phyloP scores from a whole-genome alignment of 306 rosid genomes.

The Vachellia collinsii region DNA sequence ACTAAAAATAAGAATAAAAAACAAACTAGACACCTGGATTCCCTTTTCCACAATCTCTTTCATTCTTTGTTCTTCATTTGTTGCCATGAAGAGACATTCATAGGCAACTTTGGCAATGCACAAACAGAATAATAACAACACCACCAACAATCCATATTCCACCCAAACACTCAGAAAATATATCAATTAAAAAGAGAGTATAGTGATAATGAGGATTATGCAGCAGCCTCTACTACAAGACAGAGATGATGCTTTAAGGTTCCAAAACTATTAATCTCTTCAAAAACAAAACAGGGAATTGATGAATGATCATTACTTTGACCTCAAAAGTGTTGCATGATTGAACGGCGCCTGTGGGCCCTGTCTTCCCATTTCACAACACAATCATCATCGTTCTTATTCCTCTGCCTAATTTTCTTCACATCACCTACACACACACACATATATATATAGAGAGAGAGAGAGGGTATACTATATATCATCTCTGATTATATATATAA shows the following conservation, averaged over 20 bases:
- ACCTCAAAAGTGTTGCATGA: constrained; percentile 57
- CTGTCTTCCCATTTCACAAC: constrained; percentile 43
- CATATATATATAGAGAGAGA: no score
- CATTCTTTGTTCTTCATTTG: not conserved
- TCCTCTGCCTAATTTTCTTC: constrained; percentile 22
- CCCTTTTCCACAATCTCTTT: not conserved
- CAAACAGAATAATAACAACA: not conserved
- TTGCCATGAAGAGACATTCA: not conserved
- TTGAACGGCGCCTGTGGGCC: constrained; percentile 58
- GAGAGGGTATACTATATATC: no score
- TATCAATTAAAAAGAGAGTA: not conserved
- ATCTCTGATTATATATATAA: no score
- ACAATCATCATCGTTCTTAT: constrained; percentile 46
- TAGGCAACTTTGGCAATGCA: constrained; percentile 15
- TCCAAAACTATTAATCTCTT: constrained; percentile 19
- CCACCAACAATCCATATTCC: not conserved
- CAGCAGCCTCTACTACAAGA: constrained; percentile 37
- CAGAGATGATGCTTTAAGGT: constrained; percentile 38
- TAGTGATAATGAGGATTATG: not conserved
- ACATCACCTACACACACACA: no score
- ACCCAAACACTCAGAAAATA: not conserved
- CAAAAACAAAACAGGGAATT: not conserved
- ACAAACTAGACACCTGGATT: no score
- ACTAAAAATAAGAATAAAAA: no score
- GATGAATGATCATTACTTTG: constrained; percentile 51